Conservation (phyloP, 352 stramenopile species). For the Phytophthora macrochlamydospora region DNA sequence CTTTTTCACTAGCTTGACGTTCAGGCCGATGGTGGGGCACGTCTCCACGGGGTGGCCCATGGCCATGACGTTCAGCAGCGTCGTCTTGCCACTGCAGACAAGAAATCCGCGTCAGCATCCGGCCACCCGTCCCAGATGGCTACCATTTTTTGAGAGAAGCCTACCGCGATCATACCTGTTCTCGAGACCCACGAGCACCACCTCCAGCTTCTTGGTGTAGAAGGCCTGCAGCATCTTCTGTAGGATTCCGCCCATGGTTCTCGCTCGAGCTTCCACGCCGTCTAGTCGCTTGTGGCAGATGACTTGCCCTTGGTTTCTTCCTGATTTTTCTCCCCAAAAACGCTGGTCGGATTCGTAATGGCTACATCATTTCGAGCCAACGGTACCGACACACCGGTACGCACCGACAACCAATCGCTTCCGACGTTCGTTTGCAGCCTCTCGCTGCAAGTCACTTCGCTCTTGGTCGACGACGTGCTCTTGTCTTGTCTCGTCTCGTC, state of each 20-base stretch:
- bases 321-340: neutral
- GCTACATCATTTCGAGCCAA: neutral
- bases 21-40: slow-evolving; percentile 97
- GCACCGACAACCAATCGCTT: neutral
- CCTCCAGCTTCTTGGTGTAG: slow-evolving; percentile 97
- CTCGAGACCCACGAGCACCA: slow-evolving; percentile 97
- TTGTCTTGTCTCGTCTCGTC: slow-evolving; percentile 4
- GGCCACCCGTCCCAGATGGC: neutral
- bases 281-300: slow-evolving; percentile 4
- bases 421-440: neutral
- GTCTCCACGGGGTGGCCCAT: slow-evolving; percentile 96
- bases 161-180: slow-evolving; percentile 78
- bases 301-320: slow-evolving; percentile 4
- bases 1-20: slow-evolving; percentile 97
- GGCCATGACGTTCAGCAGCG: slow-evolving; percentile 95
- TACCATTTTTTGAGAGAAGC: neutral
- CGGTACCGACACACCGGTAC: neutral
- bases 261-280: neutral
- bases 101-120: slow-evolving; percentile 4
- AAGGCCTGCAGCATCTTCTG: slow-evolving; percentile 96
- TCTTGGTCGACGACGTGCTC: neutral
- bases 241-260: slow-evolving; percentile 92
- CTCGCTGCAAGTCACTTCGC: neutral
- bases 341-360: neutral
- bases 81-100: slow-evolving; percentile 93